Conservation (phyloP, 495 filamentous ascomycete species). For the Sphaerosporella brunnea region DNA sequence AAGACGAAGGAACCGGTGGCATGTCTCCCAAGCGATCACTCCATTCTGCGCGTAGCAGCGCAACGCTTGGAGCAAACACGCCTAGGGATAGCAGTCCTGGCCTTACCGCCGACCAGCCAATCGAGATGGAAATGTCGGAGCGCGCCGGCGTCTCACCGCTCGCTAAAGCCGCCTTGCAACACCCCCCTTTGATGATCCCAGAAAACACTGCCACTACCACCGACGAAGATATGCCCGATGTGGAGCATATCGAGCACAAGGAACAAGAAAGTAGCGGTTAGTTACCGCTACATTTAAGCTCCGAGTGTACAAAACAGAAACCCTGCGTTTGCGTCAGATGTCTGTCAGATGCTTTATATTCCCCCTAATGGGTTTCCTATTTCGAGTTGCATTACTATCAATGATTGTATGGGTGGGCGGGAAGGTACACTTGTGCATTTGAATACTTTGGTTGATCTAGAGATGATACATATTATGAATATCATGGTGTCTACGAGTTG, state of each 20-base stretch:
- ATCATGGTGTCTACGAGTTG: too few relatives aligned
- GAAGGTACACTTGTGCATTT: too few relatives aligned
- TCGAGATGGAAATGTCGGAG: conserved; percentile 20
- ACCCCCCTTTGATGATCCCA: conserved; percentile 1
- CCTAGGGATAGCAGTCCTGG: conserved; percentile 6
- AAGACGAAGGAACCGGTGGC: conserved; percentile 16
- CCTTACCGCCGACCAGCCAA: not conserved
- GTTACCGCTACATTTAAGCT: too few relatives aligned
- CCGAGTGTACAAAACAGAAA: too few relatives aligned
- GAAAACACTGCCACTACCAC: conserved; percentile 2
- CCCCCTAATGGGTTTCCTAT: too few relatives aligned
- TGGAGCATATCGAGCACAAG: conserved; percentile 16
- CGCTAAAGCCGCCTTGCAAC: conserved; percentile 19
- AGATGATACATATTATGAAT: too few relatives aligned
- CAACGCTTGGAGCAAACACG: conserved; percentile 14
- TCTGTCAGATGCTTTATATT: too few relatives aligned
- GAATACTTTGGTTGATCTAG: too few relatives aligned
- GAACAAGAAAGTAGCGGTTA: conserved; percentile 1
- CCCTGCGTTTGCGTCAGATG: too few relatives aligned
- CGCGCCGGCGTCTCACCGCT: conserved; percentile 19
- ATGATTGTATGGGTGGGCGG: too few relatives aligned
- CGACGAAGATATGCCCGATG: conserved; percentile 23
- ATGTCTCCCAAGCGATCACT: conserved; percentile 17
- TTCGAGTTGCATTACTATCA: too few relatives aligned
- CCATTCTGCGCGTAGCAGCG: conserved; percentile 18